Evolutionary conservation across 805 yeast genomes (phyloP), one percentile per base, ranked within the genome.

Genomic region (Torulaspora delbrueckii): DNA sequence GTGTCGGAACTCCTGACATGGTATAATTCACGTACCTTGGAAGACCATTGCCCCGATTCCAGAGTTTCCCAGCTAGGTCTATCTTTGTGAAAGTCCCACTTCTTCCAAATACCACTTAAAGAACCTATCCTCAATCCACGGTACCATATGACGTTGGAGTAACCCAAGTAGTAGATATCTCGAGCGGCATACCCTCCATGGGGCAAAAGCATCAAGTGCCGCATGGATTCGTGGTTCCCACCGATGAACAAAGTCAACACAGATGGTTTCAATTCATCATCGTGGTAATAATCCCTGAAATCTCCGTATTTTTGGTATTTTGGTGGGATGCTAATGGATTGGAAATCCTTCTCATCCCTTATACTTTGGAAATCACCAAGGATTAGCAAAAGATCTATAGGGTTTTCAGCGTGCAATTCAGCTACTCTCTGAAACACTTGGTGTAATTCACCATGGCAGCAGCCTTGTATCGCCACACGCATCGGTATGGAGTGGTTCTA

Each of bases 151-250:
- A 80, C 79, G 12, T 89, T 87, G 14, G 82, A 76, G 35, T 79
- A 78, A 0, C 99, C 99, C 55, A 93, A 59, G 60, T 80, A 93
- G 64, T 83, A 93, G 10, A 93, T 86, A 51, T 84, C 82, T 1
- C 88, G 86, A 1, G 96, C 95, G 1, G 86, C 90, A 86, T 91
- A 93, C 0, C 99, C 99, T 9, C 99, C 99, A 61, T 74, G 76
- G 48, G 77, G 78, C 47, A 90, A 66, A 54, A 85, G 88, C 49
- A 76, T 70, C 51, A 93, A 60, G 60, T 85, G 86, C 48, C 82
- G 79, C 47, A 95, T 86, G 3, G 93, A 81, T 60, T 93, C 99
- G 59, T 93, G 99, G 65, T 93, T 93, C 0, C 99, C 99, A 2
- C 99, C 98, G 34, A 93, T 79, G 54, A 91, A 84, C 0, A 93